Base-by-base conservation (phyloP, 306 rosid species). In the Mucuna pruriens region DNA sequence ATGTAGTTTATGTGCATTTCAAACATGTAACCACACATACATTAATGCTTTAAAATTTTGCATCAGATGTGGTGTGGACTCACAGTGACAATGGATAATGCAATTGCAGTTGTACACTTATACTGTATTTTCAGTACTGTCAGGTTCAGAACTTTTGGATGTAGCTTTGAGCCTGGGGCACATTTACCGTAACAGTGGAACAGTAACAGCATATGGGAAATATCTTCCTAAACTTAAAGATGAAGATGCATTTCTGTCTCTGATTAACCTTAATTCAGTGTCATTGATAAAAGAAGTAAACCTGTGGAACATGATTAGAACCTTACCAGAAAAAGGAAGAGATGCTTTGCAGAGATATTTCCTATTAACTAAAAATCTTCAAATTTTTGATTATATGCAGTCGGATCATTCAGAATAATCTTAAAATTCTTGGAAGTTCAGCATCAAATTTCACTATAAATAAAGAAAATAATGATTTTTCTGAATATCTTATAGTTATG, bases 51-150 rank as follows among this genome's bases (percentile, higher is more conserved):
- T 38, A 38, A 38, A 6, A 5, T 6, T 7, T 38, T 38, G 42
- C 9, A 9, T 38, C 7, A 6, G 7, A 38, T 38, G 42, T 38
- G 42, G 9, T 38, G 42, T 38, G 42, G 42, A 38, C 42, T n/a
- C n/a, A n/a, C n/a, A n/a, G n/a, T n/a, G n/a, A n/a, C n/a, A n/a
- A n/a, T n/a, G n/a, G 20, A 31, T 72, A 13, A 71, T 49, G 46
- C 71, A 71, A 45, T 45, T 39, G 62, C 75, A 60, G 22, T 60
- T 58, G 39, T 42, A 16, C 68, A 58, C 63, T 80, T 60, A 4
- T 42, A 76, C 77, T 67, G 15, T 76, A 46, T 60, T 23, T 19
- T 82, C 33, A 10, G 67, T 52, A 12, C 12, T 57, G 57, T 20
- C 54, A 44, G 71, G 65, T 61, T 76, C 72, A 15, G 76, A 40